Percentiles rank a stretch among this genome's conserved stretches.
These are phyloP conservation scores for Coemansia furcata DNA, from an alignment of 192 early-diverging fungal genomes.

Conservation along the genomic window DNA sequence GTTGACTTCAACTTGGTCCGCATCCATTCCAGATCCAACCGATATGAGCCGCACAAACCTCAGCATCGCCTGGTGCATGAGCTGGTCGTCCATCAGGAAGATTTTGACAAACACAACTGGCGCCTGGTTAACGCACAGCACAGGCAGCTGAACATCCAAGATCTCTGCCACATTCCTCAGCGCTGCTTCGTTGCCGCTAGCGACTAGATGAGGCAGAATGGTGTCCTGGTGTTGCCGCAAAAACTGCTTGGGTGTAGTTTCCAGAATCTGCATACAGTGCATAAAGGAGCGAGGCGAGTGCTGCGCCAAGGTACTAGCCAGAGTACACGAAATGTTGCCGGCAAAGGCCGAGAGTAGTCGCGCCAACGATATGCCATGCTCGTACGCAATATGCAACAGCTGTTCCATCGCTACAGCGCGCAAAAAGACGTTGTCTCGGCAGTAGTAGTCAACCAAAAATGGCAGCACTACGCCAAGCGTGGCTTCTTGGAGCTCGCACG, in stretches of 20 bases:
- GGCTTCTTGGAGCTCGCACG: slow-evolving; percentile 17
- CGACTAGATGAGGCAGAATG: slow-evolving; percentile 35
- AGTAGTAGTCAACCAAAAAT: slow-evolving; percentile 38
- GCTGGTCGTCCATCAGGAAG: slow-evolving; percentile 54
- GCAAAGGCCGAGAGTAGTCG: slow-evolving; percentile 26
- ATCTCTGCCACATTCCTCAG: slow-evolving; percentile 34
- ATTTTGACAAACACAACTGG: slow-evolving; percentile 47
- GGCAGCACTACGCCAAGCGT: slow-evolving; percentile 24
- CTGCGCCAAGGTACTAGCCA: slow-evolving; percentile 22
- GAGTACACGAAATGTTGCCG: slow-evolving; percentile 22
- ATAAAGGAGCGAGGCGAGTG: slow-evolving; percentile 21
- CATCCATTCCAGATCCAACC: slow-evolving; percentile 24
- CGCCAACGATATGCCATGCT: slow-evolving; percentile 24
- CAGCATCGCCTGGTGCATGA: slow-evolving; percentile 45
- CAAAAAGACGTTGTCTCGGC: slow-evolving; percentile 40
- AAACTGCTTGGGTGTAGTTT: slow-evolving; percentile 24
- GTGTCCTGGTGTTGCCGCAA: slow-evolving; percentile 22
- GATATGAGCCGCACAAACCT: slow-evolving; percentile 46
- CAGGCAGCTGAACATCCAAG: slow-evolving; percentile 32
- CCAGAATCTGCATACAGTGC: slow-evolving; percentile 43
- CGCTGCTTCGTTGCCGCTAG: slow-evolving; percentile 24
- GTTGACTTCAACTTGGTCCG: slow-evolving; percentile 44
- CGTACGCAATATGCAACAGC: slow-evolving; percentile 28
- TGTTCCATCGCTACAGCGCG: slow-evolving; percentile 54
- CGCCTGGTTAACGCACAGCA: slow-evolving; percentile 50